Base-by-base conservation (phyloP, 305 asterid species). In the Coffea humblotiana region DNA sequence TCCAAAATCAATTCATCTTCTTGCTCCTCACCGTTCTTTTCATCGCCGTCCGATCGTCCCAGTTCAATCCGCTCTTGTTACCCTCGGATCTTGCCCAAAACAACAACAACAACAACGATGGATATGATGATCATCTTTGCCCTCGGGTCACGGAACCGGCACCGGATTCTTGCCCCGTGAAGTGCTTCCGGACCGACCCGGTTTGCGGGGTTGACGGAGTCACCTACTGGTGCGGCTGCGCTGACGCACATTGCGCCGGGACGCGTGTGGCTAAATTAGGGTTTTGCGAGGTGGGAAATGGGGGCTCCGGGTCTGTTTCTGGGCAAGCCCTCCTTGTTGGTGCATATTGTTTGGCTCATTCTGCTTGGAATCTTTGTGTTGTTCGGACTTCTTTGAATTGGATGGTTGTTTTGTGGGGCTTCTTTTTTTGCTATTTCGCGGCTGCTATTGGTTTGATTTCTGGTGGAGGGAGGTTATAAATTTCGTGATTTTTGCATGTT, bases 211-310 rank as follows among this genome's bases (percentile, higher is more conserved):
- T 75, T 29, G 94, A 95, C 71, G 95, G 95, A 40, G 87, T 91
- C 61, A 95, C 98, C 80, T 95, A 95, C 74, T 95, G 98, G 98
- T 95, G 98, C 79, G 98, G 98, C 43, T 94, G 98, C 86, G 92
- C 96, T 5, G 98, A 93, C 72, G 98, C 98, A 18, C 91, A 83
- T 29, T 95, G 98, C 81, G 94, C 95, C 18, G 98, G 98, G 7
- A 89, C 92, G 45, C 94, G 92, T 4, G 99, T 95, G 63, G 86
- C 86, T 78, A 93, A 93, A 86, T 3, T 83, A 43, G 99, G 99
- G 80, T 91, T 85, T 51, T 95, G 99, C 73, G 97, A 93, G 80
- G 94, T 93, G 65, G 97, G 97, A 4, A 93, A 90, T 77, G 97
- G 97, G 47, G 99, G 97, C n/a, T 86, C 98, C 70, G 94, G 93